These are phyloP conservation scores for Knoxia roxburghii DNA, from an alignment of 257 asterid species.

Conservation along the genomic window DNA sequence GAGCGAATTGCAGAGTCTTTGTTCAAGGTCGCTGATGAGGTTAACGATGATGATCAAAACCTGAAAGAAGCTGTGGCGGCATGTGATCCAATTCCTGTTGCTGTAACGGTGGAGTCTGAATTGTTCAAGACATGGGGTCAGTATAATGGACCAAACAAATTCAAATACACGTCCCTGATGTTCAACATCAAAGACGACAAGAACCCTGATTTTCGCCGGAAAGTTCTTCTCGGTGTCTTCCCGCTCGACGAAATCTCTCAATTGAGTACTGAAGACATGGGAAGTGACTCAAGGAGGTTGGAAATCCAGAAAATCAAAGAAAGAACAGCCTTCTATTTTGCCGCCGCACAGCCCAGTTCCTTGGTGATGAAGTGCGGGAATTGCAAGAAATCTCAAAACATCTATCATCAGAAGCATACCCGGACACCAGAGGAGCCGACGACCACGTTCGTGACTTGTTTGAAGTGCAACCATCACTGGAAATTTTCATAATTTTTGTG, in stretches of 20 bases:
- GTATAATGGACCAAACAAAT: conserved; percentile 25
- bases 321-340: conserved; percentile 29
- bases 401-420: too few species aligned
- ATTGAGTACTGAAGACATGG: conserved; percentile 68
- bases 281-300: conserved; percentile 56
- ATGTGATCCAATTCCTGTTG: conserved; percentile 48
- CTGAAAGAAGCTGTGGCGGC: conserved; percentile 29
- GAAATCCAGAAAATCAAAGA: conserved; percentile 58
- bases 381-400: too few species aligned
- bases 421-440: too few species aligned
- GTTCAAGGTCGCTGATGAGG: conserved; percentile 24
- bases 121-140: conserved; percentile 33
- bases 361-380: too few species aligned
- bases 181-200: conserved; percentile 33
- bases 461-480: too few species aligned
- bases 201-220: conserved; percentile 48
- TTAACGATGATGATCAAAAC: conserved; percentile 19
- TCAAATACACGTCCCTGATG: conserved; percentile 28
- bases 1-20: conserved; percentile 24
- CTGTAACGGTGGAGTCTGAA: conserved; percentile 26
- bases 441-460: too few species aligned
- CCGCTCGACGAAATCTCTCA: conserved; percentile 32
- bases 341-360: too few species aligned
- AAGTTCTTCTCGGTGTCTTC: conserved; percentile 50
- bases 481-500: too few species aligned